Evolutionary conservation across 306 rosid genomes (phyloP).

Genomic region (Styphnolobium japonicum): DNA sequence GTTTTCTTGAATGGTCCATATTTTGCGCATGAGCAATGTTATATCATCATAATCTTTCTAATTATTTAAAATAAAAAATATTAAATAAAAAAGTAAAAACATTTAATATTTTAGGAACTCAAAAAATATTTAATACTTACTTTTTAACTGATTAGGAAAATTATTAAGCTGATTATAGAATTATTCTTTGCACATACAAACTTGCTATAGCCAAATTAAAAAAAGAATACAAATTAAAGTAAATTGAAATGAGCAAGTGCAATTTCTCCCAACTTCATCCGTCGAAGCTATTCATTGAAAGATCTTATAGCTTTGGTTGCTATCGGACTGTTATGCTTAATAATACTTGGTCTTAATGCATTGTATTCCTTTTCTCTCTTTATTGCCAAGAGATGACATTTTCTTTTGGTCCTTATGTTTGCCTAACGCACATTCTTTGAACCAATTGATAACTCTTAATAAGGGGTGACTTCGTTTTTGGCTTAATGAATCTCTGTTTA

Average conservation of each 20-base stretch:
- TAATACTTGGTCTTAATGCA: neutral
- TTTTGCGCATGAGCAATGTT: too few species aligned
- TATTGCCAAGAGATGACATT: neutral
- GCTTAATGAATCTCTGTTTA: neutral
- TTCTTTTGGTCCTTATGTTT: neutral
- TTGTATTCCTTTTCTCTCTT: neutral
- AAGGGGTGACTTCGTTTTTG: neutral
- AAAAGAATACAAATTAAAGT: too few species aligned
- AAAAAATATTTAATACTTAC: too few species aligned
- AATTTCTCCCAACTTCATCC: neutral
- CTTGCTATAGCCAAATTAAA: too few species aligned
- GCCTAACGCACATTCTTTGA: neutral
- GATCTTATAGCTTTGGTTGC: neutral
- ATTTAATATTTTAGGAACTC: too few species aligned
- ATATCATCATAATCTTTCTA: too few species aligned
- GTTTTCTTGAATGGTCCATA: too few species aligned
- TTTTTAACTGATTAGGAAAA: too few species aligned
- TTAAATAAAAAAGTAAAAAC: too few species aligned
- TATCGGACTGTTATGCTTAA: neutral
- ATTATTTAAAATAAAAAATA: too few species aligned
- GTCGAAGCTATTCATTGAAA: neutral
- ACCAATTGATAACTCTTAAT: neutral
- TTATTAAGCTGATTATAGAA: too few species aligned
- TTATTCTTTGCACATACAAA: too few species aligned
- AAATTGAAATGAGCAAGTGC: neutral